A percentile compares a stretch with the other conserved stretches of the same genome.
Conservation (phyloP, 140 eudicot species). For the Stevia rebaudiana region DNA sequence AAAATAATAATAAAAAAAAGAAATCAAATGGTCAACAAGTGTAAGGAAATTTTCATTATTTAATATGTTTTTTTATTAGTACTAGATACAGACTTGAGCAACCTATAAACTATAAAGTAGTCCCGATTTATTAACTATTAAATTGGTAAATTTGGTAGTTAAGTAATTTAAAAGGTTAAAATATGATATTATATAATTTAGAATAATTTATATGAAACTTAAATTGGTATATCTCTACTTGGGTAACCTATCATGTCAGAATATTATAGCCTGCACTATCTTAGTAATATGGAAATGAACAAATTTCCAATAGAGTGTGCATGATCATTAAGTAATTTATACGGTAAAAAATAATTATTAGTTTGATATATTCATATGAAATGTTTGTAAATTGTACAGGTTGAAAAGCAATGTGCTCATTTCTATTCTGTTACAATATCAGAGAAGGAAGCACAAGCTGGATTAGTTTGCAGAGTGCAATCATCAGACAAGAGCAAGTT, state of each 20-base stretch:
- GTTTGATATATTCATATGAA: slow-evolving; percentile 15
- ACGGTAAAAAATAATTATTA: neutral
- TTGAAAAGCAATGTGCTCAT: slow-evolving; percentile 92
- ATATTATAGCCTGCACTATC: neutral
- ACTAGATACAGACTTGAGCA: neutral
- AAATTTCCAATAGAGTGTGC: neutral
- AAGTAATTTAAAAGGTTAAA: neutral
- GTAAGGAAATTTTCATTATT: neutral
- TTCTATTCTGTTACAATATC: slow-evolving; percentile 80
- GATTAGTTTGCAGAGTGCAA: slow-evolving; percentile 83
- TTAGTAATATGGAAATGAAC: neutral
- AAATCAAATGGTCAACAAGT: neutral
- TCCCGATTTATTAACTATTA: neutral
- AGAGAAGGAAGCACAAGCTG: slow-evolving; percentile 75
- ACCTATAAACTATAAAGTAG: neutral
- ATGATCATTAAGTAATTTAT: neutral
- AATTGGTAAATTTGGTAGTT: neutral
- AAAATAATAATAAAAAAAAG: neutral
- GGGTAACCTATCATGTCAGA: neutral
- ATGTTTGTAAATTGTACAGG: slow-evolving; percentile 42
- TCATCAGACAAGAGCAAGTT: slow-evolving; percentile 92
- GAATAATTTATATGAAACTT: too few relatives aligned
- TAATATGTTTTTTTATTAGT: neutral
- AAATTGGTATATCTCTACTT: too few relatives aligned
- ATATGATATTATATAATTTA: neutral